A percentile compares a stretch with the other conserved stretches of the same genome.
phyloP scores from a whole-genome alignment of 768 basidiomycete genomes.

The Mycena vulgaris region DNA sequence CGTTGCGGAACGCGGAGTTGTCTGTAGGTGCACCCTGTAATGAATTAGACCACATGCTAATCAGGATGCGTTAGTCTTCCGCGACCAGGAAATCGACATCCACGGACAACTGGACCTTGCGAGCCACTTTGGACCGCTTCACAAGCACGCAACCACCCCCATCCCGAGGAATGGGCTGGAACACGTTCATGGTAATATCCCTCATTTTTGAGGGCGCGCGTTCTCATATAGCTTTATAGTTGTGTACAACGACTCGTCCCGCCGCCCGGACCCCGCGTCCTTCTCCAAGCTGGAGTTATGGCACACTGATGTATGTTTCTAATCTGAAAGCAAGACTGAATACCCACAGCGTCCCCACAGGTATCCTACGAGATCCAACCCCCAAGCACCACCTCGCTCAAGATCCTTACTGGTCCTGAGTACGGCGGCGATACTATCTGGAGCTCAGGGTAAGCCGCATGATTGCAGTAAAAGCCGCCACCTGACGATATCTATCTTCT shows the following conservation, averaged over 20 bases:
- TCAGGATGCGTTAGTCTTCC: slow-evolving; percentile 67
- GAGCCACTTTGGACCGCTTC: slow-evolving; percentile 80
- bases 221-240: slow-evolving; percentile 55
- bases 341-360: slow-evolving; percentile 39
- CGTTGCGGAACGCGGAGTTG: slow-evolving; percentile 82
- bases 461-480: neutral
- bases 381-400: slow-evolving; percentile 85
- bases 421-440: slow-evolving; percentile 86
- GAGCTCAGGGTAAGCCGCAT: slow-evolving; percentile 75
- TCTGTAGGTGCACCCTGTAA: slow-evolving; percentile 64
- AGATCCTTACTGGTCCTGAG: slow-evolving; percentile 79
- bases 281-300: slow-evolving; percentile 85
- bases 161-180: slow-evolving; percentile 82
- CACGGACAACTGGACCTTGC: slow-evolving; percentile 81
- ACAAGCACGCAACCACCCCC: slow-evolving; percentile 88
- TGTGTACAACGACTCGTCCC: slow-evolving; percentile 78
- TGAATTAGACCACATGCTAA: neutral
- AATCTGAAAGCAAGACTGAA: neutral
- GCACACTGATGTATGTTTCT: slow-evolving; percentile 78
- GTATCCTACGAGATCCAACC: slow-evolving; percentile 87
- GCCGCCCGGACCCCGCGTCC: slow-evolving; percentile 73
- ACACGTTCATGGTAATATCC: slow-evolving; percentile 76
- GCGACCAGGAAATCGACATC: slow-evolving; percentile 79
- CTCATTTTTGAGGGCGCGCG: slow-evolving; percentile 7
- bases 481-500: slow-evolving; percentile 7